Evolutionary conservation across 495 filamentous ascomycete genomes (phyloP).

Genomic region (Penicillium desertorum): DNA sequence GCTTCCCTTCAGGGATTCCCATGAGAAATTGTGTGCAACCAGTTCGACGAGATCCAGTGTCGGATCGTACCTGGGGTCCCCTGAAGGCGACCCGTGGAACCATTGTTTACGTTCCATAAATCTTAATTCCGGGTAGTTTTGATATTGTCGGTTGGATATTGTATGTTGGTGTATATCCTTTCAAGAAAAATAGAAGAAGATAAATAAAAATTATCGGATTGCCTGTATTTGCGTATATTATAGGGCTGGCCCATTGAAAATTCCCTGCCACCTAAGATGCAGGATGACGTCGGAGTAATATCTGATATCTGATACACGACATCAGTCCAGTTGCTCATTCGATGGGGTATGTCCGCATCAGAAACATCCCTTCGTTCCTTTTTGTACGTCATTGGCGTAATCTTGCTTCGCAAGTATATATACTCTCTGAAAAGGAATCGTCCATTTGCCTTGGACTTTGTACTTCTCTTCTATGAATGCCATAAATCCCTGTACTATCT

Average conservation of each 20-base stretch:
- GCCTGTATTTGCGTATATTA: neutral
- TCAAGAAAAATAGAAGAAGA: neutral
- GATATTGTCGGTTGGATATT: neutral
- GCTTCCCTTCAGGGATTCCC: conserved; percentile 15
- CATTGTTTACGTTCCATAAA: conserved; percentile 12
- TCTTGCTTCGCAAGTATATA: conserved; percentile 4
- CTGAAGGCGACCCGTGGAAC: conserved; percentile 26
- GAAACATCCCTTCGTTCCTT: neutral
- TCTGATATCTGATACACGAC: neutral
- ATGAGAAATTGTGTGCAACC: conserved; percentile 19
- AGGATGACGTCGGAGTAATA: conserved; percentile 23
- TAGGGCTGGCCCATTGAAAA: conserved; percentile 16
- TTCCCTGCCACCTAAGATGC: conserved; percentile 19
- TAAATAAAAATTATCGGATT: neutral
- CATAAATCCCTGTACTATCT: neutral
- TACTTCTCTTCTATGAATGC: neutral
- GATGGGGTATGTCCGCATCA: neutral
- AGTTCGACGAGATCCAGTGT: conserved; percentile 10
- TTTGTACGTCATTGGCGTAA: conserved; percentile 5
- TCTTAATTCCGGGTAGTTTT: neutral
- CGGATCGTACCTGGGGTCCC: conserved; percentile 5
- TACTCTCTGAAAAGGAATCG: neutral
- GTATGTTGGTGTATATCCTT: neutral
- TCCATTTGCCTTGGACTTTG: neutral
- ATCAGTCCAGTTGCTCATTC: conserved; percentile 6